These are phyloP conservation scores for Cyclotella sp. DNA, from an alignment of 108 stramenopile genomes.

Conservation along the genomic window DNA sequence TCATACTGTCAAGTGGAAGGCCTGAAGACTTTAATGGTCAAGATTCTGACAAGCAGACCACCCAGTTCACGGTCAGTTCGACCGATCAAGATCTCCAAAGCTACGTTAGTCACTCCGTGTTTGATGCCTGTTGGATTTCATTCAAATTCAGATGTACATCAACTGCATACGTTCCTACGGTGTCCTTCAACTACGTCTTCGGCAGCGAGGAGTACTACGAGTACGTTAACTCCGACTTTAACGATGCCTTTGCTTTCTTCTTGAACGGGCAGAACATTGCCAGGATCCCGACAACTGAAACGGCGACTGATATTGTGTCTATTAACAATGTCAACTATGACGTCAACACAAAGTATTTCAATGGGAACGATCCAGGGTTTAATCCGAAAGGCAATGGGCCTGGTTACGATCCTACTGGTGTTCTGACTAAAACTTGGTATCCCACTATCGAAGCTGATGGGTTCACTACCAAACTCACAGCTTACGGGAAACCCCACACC, in stretches of 20 bases:
- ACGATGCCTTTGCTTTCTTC: conserved; percentile 50
- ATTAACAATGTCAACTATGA: conserved; percentile 56
- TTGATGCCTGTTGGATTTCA: conserved; percentile 37
- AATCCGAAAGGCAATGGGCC: conserved; percentile 8
- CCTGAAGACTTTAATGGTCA: conserved; percentile 25
- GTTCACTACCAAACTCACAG: conserved; percentile 43
- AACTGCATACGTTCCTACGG: conserved; percentile 28
- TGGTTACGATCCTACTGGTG: conserved; percentile 15
- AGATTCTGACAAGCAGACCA: conserved; percentile 11
- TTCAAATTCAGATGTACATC: conserved; percentile 42
- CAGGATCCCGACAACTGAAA: conserved; percentile 12
- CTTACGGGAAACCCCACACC: conserved; percentile 15
- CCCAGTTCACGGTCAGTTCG: neutral
- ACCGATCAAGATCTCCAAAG: conserved; percentile 2
- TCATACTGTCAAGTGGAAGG: conserved; percentile 34
- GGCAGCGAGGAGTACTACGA: conserved; percentile 54
- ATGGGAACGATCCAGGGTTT: conserved; percentile 48
- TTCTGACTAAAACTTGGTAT: conserved; percentile 12
- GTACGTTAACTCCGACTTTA: conserved; percentile 44
- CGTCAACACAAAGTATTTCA: conserved; percentile 34
- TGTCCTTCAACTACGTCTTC: conserved; percentile 46
- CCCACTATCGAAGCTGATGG: conserved; percentile 46
- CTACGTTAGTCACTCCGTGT: conserved; percentile 11
- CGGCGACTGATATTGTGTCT: conserved; percentile 9
- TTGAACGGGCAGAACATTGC: conserved; percentile 46